These are phyloP conservation scores for Tetrastigma voinierianum DNA, from an alignment of 164 flowering plant genomes.

Conservation along the genomic window DNA sequence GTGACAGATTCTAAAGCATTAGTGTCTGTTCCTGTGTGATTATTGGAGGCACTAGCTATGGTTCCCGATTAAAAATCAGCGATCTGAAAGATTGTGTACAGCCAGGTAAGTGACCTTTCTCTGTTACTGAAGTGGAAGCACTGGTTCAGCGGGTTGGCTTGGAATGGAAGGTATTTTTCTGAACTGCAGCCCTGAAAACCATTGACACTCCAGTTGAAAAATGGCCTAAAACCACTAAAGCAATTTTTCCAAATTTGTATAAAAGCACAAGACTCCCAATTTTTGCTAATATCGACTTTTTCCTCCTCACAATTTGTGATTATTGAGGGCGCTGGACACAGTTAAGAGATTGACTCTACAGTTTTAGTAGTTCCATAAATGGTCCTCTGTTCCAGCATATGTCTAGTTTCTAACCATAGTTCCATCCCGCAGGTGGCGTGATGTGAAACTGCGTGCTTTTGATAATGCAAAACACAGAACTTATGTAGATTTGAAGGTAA, in stretches of 20 bases:
- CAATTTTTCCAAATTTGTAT: background rate
- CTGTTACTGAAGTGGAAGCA: slow-evolving; percentile 97
- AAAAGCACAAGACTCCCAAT: background rate
- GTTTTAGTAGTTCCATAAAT: background rate
- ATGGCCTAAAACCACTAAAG: background rate
- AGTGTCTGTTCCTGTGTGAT: slow-evolving; percentile 53
- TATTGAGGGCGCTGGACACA: no score
- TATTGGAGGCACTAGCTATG: slow-evolving; percentile 55
- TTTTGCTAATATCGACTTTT: no score
- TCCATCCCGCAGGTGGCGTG: slow-evolving; percentile 73
- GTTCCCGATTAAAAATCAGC: slow-evolving; percentile 63
- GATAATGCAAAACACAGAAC: slow-evolving; percentile 65
- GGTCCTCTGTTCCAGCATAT: background rate
- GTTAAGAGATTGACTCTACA: no score
- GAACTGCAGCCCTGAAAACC: background rate
- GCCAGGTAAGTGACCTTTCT: slow-evolving; percentile 94
- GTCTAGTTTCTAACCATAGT: slow-evolving; percentile 1
- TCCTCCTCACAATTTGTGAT: no score
- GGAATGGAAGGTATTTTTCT: slow-evolving; percentile 85
- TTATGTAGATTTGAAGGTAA: slow-evolving; percentile 64
- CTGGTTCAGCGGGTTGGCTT: slow-evolving; percentile 94
- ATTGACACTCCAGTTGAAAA: background rate
- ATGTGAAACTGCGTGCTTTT: slow-evolving; percentile 62
- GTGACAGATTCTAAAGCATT: slow-evolving; percentile 61
- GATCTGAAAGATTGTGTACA: slow-evolving; percentile 72